These are phyloP conservation scores for Blastocrithidia nonstop DNA, from an alignment of 208 protist species.

Conservation along the genomic window DNA sequence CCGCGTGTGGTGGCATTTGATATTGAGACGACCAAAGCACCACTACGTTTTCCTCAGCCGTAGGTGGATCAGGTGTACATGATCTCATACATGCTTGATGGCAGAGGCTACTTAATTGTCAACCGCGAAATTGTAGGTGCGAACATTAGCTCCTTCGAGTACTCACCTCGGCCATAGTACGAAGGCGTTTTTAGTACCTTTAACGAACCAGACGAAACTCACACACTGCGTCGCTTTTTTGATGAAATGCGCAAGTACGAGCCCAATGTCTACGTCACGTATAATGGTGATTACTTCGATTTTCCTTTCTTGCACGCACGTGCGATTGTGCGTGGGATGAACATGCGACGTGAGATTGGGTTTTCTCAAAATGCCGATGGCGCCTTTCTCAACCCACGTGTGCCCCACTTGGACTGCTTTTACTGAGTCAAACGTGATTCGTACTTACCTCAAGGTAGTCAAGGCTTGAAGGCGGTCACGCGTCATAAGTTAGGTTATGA, in stretches of 20 bases:
- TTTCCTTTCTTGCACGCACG: constrained; percentile 98
- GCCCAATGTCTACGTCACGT: constrained; percentile 98
- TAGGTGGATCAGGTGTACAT: constrained; percentile 98
- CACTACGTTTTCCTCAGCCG: constrained; percentile 98
- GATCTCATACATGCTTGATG: constrained; percentile 99
- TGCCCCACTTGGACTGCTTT: constrained; percentile 97
- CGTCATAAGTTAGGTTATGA: constrained; percentile 98
- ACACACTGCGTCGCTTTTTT: constrained; percentile 91
- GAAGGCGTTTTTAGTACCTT: constrained; percentile 95
- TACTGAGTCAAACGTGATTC: constrained; percentile 99
- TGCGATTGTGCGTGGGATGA: constrained; percentile 67
- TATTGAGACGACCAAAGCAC: constrained; percentile 99
- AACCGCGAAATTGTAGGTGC: constrained; percentile 96
- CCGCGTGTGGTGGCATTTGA: constrained; percentile 93
- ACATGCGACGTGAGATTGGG: constrained; percentile 79
- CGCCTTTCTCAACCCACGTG: constrained; percentile 88
- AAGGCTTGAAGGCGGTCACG: constrained; percentile 95
- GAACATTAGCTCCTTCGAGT: constrained; percentile 99
- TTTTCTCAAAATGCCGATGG: constrained; percentile 69
- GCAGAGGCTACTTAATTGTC: constrained; percentile 96
- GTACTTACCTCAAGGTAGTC: constrained; percentile 98
- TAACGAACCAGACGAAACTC: constrained; percentile 92
- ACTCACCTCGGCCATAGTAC: constrained; percentile 97
- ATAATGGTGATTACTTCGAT: constrained; percentile 99
- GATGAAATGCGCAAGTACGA: constrained; percentile 91